phyloP scores from a whole-genome alignment of 2,329 filamentous ascomycete genomes.

The Geosmithia morbida region DNA sequence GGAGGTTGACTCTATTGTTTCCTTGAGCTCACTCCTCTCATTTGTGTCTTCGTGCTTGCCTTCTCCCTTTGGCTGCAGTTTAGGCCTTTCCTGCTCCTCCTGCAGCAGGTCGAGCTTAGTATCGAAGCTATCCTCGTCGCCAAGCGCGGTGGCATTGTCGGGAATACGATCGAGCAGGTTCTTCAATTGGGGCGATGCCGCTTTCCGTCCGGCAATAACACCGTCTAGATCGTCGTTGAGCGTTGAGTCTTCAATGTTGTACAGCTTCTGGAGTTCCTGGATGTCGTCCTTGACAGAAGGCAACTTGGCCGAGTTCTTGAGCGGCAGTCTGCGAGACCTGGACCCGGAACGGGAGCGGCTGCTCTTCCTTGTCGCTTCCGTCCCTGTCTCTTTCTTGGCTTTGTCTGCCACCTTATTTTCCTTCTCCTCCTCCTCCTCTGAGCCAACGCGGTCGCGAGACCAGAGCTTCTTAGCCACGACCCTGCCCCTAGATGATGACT shows the following conservation, averaged over 20 bases:
- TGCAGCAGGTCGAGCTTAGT: conserved; percentile 7
- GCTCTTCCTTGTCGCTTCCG: too few relatives aligned
- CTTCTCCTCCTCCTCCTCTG: conserved; percentile 2
- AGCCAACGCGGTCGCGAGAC: conserved; percentile 13
- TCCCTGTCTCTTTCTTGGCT: conserved; percentile 1
- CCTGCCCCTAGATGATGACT: background rate
- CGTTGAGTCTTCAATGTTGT: conserved; percentile 44
- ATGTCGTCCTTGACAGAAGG: conserved; percentile 42
- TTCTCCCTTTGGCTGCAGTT: background rate
- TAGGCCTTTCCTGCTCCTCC: conserved; percentile 1
- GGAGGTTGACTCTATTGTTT: conserved; percentile 9
- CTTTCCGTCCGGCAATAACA: conserved; percentile 25
- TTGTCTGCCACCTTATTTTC: background rate
- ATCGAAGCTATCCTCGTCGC: conserved; percentile 10
- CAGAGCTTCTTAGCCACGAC: conserved; percentile 5
- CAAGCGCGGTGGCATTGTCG: background rate
- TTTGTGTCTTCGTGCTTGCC: background rate
- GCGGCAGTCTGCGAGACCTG: conserved; percentile 25
- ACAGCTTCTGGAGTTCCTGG: conserved; percentile 32
- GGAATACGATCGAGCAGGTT: conserved; percentile 11
- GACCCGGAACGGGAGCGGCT: conserved; percentile 17
- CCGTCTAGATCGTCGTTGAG: conserved; percentile 39
- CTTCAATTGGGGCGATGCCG: conserved; percentile 10
- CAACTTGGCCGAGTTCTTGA: conserved; percentile 38
- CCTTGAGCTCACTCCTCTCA: conserved; percentile 1